phyloP scores from a whole-genome alignment of 2,329 filamentous ascomycete species.

The Cladophialophora immunda region DNA sequence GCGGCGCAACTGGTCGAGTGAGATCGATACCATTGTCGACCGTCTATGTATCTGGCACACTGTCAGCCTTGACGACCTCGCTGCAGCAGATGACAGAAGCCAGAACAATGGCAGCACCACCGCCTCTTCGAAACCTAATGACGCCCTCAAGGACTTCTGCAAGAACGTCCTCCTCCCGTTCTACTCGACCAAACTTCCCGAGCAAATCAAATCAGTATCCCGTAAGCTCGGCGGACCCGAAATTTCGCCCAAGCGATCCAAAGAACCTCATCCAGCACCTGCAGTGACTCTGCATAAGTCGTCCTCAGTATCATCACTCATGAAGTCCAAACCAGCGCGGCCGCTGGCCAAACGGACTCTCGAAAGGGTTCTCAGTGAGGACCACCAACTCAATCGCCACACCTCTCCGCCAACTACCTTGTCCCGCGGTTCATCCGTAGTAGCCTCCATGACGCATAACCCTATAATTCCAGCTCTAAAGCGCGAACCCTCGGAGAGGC shows the following conservation, averaged over 20 bases:
- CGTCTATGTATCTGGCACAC: slow-evolving; percentile 62
- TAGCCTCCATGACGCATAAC: slow-evolving; percentile 44
- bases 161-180: slow-evolving; percentile 61
- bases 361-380: slow-evolving; percentile 57
- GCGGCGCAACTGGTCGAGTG: slow-evolving; percentile 51
- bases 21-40: slow-evolving; percentile 58
- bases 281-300: slow-evolving; percentile 55
- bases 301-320: slow-evolving; percentile 53
- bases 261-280: slow-evolving; percentile 23
- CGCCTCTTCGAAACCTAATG: slow-evolving; percentile 44
- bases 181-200: slow-evolving; percentile 57
- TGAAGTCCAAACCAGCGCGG: slow-evolving; percentile 44
- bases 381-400: slow-evolving; percentile 46
- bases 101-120: slow-evolving; percentile 29
- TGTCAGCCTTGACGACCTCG: slow-evolving; percentile 51
- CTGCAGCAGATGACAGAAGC: slow-evolving; percentile 38
- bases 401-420: slow-evolving; percentile 50
- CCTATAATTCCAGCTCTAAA: slow-evolving; percentile 45
- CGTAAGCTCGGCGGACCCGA: slow-evolving; percentile 57
- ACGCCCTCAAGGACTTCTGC: slow-evolving; percentile 60
- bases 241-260: slow-evolving; percentile 47
- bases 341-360: slow-evolving; percentile 49
- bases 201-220: slow-evolving; percentile 56
- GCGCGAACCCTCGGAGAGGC: slow-evolving; percentile 53
- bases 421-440: slow-evolving; percentile 50